Evolutionary conservation across 2,329 filamentous ascomycete species (phyloP).

Genomic region (Hypomyces rosellus): DNA sequence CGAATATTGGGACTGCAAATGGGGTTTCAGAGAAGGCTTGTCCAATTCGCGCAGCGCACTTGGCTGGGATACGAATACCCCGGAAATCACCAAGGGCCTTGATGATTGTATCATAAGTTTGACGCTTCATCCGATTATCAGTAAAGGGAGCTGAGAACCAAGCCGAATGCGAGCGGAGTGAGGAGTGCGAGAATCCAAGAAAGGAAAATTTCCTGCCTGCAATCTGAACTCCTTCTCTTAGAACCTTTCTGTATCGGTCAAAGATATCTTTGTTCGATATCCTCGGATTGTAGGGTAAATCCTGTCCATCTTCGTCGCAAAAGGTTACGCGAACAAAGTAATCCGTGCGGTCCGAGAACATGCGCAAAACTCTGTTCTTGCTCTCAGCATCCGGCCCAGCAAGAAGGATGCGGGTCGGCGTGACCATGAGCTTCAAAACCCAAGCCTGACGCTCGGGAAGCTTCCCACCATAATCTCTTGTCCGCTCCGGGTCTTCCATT

Average conservation of each 20-base stretch:
- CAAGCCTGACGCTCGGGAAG: conserved; percentile 37
- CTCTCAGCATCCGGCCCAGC: conserved; percentile 59
- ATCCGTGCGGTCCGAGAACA: conserved; percentile 52
- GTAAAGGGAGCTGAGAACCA: conserved; percentile 54
- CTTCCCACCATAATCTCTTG: conserved; percentile 20
- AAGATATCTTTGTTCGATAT: conserved; percentile 44
- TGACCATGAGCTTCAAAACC: conserved; percentile 52
- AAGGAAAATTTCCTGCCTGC: conserved; percentile 59
- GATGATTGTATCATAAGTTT: conserved; percentile 40
- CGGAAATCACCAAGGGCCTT: conserved; percentile 43
- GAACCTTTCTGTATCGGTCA: conserved; percentile 52
- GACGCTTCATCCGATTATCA: conserved; percentile 24
- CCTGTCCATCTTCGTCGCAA: conserved; percentile 64
- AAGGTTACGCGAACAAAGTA: conserved; percentile 67
- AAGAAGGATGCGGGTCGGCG: conserved; percentile 51
- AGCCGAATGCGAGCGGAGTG: conserved; percentile 62
- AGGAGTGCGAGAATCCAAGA: conserved; percentile 75
- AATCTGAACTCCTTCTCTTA: conserved; percentile 55
- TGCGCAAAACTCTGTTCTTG: conserved; percentile 65
- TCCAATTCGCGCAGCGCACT: conserved; percentile 53
- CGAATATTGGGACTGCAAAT: conserved; percentile 48
- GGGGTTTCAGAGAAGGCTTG: conserved; percentile 72
- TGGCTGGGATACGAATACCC: conserved; percentile 46
- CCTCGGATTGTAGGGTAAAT: conserved; percentile 51
- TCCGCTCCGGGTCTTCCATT: conserved; percentile 17